phyloP scores from a whole-genome alignment of 2,329 filamentous ascomycete genomes.

The Aspergillaceae sp. region DNA sequence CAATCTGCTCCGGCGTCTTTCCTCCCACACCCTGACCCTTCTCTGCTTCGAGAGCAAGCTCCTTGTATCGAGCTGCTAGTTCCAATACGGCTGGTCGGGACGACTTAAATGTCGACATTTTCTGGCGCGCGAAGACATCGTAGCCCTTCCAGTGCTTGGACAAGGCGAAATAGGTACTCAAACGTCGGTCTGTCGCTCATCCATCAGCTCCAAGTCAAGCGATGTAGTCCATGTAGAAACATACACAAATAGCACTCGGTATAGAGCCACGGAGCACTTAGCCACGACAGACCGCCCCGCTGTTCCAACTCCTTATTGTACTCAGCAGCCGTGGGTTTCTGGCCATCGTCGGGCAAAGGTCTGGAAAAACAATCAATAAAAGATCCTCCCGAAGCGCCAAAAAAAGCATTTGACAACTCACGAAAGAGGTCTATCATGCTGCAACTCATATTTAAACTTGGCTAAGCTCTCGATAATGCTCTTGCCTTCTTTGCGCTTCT shows the following conservation, averaged over 20 bases:
- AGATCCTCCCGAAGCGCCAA: background rate
- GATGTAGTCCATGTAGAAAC: slow-evolving; percentile 6
- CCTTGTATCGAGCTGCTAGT: slow-evolving; percentile 67
- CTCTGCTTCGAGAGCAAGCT: slow-evolving; percentile 60
- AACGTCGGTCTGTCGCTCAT: slow-evolving; percentile 51
- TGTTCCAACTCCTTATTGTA: slow-evolving; percentile 82
- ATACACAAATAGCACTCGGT: slow-evolving; percentile 81
- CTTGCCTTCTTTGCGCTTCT: slow-evolving; percentile 73
- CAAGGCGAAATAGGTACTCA: slow-evolving; percentile 67
- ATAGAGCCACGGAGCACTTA: slow-evolving; percentile 79
- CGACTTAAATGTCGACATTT: slow-evolving; percentile 84
- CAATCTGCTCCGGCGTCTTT: slow-evolving; percentile 39
- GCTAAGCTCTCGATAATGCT: slow-evolving; percentile 70
- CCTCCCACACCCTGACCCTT: slow-evolving; percentile 39
- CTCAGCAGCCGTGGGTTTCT: slow-evolving; percentile 56
- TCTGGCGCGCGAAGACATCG: slow-evolving; percentile 82
- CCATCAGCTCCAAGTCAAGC: slow-evolving; percentile 9
- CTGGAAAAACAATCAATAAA: slow-evolving; percentile 33
- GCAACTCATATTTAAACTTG: slow-evolving; percentile 84
- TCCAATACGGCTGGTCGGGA: slow-evolving; percentile 80
- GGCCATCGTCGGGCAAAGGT: slow-evolving; percentile 67
- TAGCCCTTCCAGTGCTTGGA: slow-evolving; percentile 81
- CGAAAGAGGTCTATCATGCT: slow-evolving; percentile 76
- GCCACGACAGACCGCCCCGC: slow-evolving; percentile 69
- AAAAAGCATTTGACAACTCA: slow-evolving; percentile 35